Conservation (phyloP, 2,329 filamentous ascomycete species). For the Aphanocladium album region DNA sequence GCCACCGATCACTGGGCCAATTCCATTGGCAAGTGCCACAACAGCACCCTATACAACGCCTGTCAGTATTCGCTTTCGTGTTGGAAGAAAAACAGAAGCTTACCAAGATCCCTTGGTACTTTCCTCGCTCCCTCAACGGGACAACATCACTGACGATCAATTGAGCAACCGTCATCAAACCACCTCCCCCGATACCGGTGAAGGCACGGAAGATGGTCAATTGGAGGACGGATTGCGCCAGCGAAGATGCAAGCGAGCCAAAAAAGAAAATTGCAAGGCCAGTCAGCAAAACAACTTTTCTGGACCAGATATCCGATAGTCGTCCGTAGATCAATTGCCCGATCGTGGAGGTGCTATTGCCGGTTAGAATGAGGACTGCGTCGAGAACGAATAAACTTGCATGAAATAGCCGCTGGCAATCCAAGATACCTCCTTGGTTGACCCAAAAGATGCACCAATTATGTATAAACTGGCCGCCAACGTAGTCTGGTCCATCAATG, state of each 20-base stretch:
- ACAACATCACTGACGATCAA: slow-evolving; percentile 69
- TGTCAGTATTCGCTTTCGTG: background rate
- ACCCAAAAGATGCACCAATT: slow-evolving; percentile 45
- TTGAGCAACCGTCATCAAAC: slow-evolving; percentile 64
- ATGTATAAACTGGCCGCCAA: slow-evolving; percentile 51
- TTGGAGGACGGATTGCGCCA: slow-evolving; percentile 35
- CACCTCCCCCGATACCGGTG: slow-evolving; percentile 60
- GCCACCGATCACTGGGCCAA: slow-evolving; percentile 51
- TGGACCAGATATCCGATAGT: slow-evolving; percentile 42
- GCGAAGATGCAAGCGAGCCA: slow-evolving; percentile 39
- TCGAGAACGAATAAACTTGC: slow-evolving; percentile 26
- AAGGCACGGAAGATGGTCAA: slow-evolving; percentile 37
- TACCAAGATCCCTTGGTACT: slow-evolving; percentile 61
- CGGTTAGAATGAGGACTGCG: background rate
- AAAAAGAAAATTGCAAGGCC: slow-evolving; percentile 38
- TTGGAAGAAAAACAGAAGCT: background rate
- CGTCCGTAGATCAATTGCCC: slow-evolving; percentile 43
- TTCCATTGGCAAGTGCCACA: slow-evolving; percentile 48
- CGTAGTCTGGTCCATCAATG: slow-evolving; percentile 54
- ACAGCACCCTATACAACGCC: slow-evolving; percentile 35
- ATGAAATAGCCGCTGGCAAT: slow-evolving; percentile 53
- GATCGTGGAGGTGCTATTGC: slow-evolving; percentile 36
- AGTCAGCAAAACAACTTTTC: slow-evolving; percentile 35
- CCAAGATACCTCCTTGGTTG: slow-evolving; percentile 48
- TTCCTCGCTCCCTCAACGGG: slow-evolving; percentile 61